Percentiles rank a stretch among this genome's conserved stretches.
phyloP scores from a whole-genome alignment of 352 stramenopile genomes.

The Phytophthora syringae region DNA sequence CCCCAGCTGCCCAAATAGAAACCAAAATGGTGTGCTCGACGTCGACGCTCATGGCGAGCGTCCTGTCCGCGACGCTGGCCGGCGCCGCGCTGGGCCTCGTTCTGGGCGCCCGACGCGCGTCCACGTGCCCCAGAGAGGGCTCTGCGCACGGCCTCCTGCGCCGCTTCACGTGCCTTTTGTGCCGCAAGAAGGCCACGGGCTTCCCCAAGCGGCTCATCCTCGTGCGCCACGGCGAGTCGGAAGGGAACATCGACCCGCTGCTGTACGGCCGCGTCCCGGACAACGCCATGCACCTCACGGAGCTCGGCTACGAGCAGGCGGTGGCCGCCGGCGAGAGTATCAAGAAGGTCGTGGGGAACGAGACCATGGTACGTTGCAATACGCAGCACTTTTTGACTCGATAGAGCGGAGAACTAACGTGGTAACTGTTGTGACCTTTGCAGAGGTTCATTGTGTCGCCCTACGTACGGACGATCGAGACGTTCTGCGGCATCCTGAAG shows the following conservation, averaged over 20 bases:
- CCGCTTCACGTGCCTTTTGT: slow-evolving; percentile 49
- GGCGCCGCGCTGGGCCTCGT: slow-evolving; percentile 51
- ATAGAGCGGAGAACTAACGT: no score
- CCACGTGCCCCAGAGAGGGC: slow-evolving; percentile 23
- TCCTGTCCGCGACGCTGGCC: slow-evolving; percentile 50
- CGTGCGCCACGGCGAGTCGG: slow-evolving; percentile 84
- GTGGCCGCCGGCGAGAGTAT: slow-evolving; percentile 71
- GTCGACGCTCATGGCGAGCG: slow-evolving; percentile 48
- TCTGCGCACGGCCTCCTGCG: slow-evolving; percentile 29
- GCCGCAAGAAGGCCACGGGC: slow-evolving; percentile 44
- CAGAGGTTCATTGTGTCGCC: slow-evolving; percentile 88
- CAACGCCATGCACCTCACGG: slow-evolving; percentile 86
- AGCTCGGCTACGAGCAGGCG: slow-evolving; percentile 80
- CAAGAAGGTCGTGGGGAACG: slow-evolving; percentile 79
- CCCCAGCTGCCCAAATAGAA: background rate
- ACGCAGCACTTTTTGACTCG: no score
- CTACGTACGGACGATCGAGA: slow-evolving; percentile 88
- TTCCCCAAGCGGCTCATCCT: slow-evolving; percentile 85
- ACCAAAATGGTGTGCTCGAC: slow-evolving; percentile 57
- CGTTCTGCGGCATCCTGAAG: slow-evolving; percentile 83
- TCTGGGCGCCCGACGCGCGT: slow-evolving; percentile 17
- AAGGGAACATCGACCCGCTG: slow-evolving; percentile 86
- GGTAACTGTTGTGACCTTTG: slow-evolving; percentile 16
- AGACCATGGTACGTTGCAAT: slow-evolving; percentile 59
- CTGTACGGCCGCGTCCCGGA: slow-evolving; percentile 80